Evolutionary conservation across 371 early-diverging fungal species (phyloP), one percentile per base, ranked within the genome.

Genomic region (Blyttiomyces sp.): DNA sequence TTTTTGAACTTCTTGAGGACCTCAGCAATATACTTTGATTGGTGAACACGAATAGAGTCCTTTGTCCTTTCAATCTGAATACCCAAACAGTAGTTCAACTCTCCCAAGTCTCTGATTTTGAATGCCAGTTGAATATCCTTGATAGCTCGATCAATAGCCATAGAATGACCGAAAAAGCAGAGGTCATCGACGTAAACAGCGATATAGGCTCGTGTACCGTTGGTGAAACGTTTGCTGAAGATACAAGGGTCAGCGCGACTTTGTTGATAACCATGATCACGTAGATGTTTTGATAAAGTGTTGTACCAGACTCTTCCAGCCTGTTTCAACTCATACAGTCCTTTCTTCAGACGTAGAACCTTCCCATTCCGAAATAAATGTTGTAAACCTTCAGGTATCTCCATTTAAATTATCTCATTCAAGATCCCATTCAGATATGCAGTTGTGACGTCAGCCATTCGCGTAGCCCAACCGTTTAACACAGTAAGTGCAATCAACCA

Each of bases 101-200:
- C 23, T 0, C 61, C 67, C 6, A 32, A 48, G 35, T 61, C 49
- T 3, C 27, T n/a, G 19, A 67, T 27, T 11, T 52, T 35, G 27
- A 67, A 56, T 5, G 26, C n/a, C 1, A 23, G 11, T 26, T 32
- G 35, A 16, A 62, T 7, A 4, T 35, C 35, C 0, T 49, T 3
- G 13, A 61, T 1, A 1, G 34, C 52, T 1, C 26, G 9, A 4
- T 49, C 42, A 26, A 57, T 57, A 11, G 43, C 43, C 2, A n/a
- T 36, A 19, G 19, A 5, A 0, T 43, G 16, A 13, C 57, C 35
- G 21, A 50, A 48, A 36, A 65, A 13, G 13, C 30, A 48, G 7
- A 64, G 21, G 44, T 69, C 65, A 48, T 66, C 61, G 2, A 66
- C 67, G 50, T 66, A 66, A 58, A 61, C 30, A 5, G 35, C 19